Evolutionary conservation across 805 yeast species (phyloP), one percentile per base, ranked within the genome.

Genomic region (Teunomyces lycoperdinae): DNA sequence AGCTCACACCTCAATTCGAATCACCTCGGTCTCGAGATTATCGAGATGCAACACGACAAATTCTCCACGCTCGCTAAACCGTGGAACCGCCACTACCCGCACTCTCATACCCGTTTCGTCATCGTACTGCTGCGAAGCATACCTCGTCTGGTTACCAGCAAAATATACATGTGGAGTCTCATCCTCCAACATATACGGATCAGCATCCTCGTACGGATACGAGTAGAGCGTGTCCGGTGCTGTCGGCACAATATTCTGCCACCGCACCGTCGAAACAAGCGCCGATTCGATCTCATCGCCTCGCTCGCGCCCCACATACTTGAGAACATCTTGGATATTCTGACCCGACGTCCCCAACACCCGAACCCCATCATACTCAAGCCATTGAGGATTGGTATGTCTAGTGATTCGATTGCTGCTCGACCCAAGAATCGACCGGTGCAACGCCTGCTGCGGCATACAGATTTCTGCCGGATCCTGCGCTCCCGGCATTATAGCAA

Each of bases 171-270:
- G 91, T 0, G 98, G 98, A 13, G 87, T 80, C 58, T 87, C 88
- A 8, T 70, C 70, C 8, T 43, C 51, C n/a, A 94, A 69, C 1
- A 83, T 72, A 63, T 92, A 89, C 3, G 98, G 98, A 64, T 94
- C 98, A 1, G 61, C 58, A 24, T 81, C 80, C 9, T 78, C 77
- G 58, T 76, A 91, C 0, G 99, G 97, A 57, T 89, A 90, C 54
- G 96, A 84, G 77, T 91, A 86, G 38, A 94, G 68, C 0, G 99
- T 94, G 60, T 94, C 98, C 0, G 99, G 99, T 1, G 97, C 96
- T 0, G 97, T 90, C 2, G 99, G 99, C 0, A 88, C 83, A 20
- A 88, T 73, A 59, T 89, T 89, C 58, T 90, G 92, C 96, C 97
- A 91, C 41, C 71, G 68, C 32, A 94, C 60, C 14, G 29, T 26